These are phyloP conservation scores for Fusarium proliferatum DNA, from an alignment of 2,329 filamentous ascomycete species.

Conservation along the genomic window DNA sequence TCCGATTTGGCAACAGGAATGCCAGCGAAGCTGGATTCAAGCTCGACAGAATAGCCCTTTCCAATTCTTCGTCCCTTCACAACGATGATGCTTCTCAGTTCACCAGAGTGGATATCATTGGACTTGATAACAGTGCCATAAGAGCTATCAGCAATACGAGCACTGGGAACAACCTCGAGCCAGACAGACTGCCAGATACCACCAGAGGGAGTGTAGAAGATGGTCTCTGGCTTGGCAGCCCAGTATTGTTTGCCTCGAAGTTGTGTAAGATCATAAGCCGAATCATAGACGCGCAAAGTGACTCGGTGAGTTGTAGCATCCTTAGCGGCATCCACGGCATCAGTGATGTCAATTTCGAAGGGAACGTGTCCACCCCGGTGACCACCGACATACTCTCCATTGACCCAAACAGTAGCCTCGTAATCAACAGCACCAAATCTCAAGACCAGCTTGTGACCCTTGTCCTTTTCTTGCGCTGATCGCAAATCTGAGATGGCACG, in stretches of 20 bases:
- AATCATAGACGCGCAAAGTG: constrained; percentile 70
- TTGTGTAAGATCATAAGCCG: constrained; percentile 71
- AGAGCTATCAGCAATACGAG: constrained; percentile 65
- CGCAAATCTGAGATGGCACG: constrained; percentile 63
- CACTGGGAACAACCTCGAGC: constrained; percentile 65
- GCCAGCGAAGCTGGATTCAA: constrained; percentile 65
- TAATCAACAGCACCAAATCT: constrained; percentile 73
- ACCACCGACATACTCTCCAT: constrained; percentile 62
- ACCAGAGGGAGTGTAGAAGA: constrained; percentile 68
- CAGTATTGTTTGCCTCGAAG: constrained; percentile 76
- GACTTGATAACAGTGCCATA: constrained; percentile 68
- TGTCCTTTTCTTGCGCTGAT: constrained; percentile 52
- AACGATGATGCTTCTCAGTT: constrained; percentile 62
- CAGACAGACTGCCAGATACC: constrained; percentile 70
- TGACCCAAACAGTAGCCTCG: constrained; percentile 67
- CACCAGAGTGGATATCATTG: constrained; percentile 63
- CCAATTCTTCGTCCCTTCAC: constrained; percentile 61
- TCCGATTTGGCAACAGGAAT: constrained; percentile 57
- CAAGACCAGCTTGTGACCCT: constrained; percentile 58
- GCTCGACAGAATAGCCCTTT: constrained; percentile 60
- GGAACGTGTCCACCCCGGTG: constrained; percentile 71
- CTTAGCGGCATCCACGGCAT: constrained; percentile 51
- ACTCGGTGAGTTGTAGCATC: constrained; percentile 52
- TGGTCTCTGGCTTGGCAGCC: constrained; percentile 68
- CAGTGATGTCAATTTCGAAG: constrained; percentile 67